These are phyloP conservation scores for Ophiostoma sp. DNA, from an alignment of 2,329 filamentous ascomycete species.

Conservation along the genomic window DNA sequence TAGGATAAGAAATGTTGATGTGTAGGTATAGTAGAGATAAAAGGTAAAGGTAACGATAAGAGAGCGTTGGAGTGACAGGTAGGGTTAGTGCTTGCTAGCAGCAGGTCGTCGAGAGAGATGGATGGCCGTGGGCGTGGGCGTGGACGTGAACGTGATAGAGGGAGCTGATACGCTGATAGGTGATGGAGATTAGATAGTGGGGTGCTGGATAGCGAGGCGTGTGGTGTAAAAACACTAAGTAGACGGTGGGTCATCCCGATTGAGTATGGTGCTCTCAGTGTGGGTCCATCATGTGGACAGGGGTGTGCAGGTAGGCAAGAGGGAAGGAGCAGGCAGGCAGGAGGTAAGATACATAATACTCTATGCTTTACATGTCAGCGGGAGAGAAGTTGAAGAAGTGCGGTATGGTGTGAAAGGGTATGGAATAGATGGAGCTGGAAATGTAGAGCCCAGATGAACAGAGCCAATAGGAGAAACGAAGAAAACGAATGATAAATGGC, in stretches of 20 bases:
- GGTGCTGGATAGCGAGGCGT: not conserved
- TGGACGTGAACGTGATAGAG: not conserved
- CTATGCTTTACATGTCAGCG: not conserved
- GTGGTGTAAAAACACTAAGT: not conserved
- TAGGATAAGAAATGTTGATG: not conserved
- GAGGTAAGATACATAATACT: not conserved
- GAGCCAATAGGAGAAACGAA: not conserved
- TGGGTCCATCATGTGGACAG: not conserved
- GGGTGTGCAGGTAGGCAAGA: not conserved
- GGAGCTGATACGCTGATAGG: slow-evolving; percentile 12
- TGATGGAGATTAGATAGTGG: slow-evolving; percentile 5
- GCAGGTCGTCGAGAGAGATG: not conserved
- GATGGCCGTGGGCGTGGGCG: not conserved
- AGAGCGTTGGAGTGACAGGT: not conserved
- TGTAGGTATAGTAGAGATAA: not conserved
- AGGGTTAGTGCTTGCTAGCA: not conserved
- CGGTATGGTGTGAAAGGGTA: not conserved
- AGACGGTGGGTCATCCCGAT: not conserved
- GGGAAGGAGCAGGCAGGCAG: slow-evolving; percentile 5
- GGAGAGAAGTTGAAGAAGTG: not conserved
- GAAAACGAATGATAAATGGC: not conserved
- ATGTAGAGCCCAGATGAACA: not conserved
- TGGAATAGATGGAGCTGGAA: not conserved
- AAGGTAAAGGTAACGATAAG: not conserved
- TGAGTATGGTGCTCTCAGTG: not conserved